Base-by-base conservation (phyloP, 331 rosid genomes). In the Pyrus hybrid region DNA sequence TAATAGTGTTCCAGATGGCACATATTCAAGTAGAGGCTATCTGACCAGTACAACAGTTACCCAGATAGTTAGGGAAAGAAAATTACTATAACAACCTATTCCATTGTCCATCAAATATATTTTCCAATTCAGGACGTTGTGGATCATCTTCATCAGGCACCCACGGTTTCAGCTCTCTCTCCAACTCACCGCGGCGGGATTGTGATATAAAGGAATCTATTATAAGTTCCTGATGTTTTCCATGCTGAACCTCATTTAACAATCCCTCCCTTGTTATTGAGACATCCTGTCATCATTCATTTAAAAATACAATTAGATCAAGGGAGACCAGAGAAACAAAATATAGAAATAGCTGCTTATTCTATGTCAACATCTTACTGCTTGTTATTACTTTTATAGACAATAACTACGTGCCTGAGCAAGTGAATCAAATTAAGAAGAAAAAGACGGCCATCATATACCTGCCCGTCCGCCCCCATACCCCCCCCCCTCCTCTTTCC, bases 121-220 rank as follows among this genome's bases (percentile, higher is more conserved):
- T 87, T 45, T 95, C 99, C 83, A 92, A 84, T 54, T 90, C 99
- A 80, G 99, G 97, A 82, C 85, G 80, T 41, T 79, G 92, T 60
- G 92, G 93, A 80, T 67, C 92, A 74, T 89, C 89, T 80, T 92
- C 92, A 84, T 88, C 97, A 67, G 99, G 99, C 45, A 95, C 80
- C 99, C 99, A 95, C 17, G 88, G 97, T 71, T 89, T 86, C 74
- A 95, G 86, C 80, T 92, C 97, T 82, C 99, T 87, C 78, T 83
- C 99, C 70, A 32, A 37, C 54, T 95, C 97, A 67, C 69, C 80
- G 72, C 80, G 86, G 73, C 82, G 91, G 75, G 96, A 83, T 81
- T 92, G 93, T 57, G 99, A 95, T 77, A 95, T 95, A 64, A 71
- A 74, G 66, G 96, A 89, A 82, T 95, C 99, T 65, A 95, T 84